Evolutionary conservation across 2,329 filamentous ascomycete genomes (phyloP), one percentile per base, ranked within the genome.

Genomic region (Lasiodiplodia sp.): DNA sequence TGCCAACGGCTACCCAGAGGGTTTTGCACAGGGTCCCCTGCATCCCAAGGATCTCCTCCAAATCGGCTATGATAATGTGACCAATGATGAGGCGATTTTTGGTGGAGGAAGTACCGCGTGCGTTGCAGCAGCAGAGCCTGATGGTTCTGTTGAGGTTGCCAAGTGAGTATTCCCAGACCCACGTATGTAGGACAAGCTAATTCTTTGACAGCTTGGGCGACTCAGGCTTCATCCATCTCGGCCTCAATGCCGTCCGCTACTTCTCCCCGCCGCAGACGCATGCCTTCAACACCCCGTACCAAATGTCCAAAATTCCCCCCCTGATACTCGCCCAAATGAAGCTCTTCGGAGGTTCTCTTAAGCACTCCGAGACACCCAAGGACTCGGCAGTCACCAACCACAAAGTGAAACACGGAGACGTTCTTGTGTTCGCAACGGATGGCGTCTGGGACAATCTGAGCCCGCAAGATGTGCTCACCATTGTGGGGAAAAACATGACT

Each of bases 381-480:
- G 93, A 98, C 75, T 92, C 96, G 23, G 91, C 92, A 76, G 87
- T 96, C 34, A 91, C 91, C 18, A 89, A 89, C 69, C 90, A 96
- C 78, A 81, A 84, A 52, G 87, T 98, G 67, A 90, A 91, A 72
- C 94, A 98, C 79, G 96, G 96, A 23, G 96, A 99, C 77, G 91
- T 99, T 1, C 84, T 98, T n/a, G 82, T 99, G 21, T 92, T 99
- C 73, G 96, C 94, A 1, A 97, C 94, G 0, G 96, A 99, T 79
- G 96, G 96, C 4, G 91, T 98, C 4, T 96, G 96, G 87, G 96
- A 99, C 79, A 99, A 99, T 74, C 85, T 99, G 38, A 96, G 93
- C 76, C 92, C 94, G 75, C 92, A 97, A 76, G 94, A 99, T 72
- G 91, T 96, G 37, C 86, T 99, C 14, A 88, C 90, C 69, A 89